Percentiles rank a stretch among this genome's conserved stretches.
These are phyloP conservation scores for Neofusicoccum umdonicola DNA, from an alignment of 2,329 filamentous ascomycete species.

Conservation along the genomic window DNA sequence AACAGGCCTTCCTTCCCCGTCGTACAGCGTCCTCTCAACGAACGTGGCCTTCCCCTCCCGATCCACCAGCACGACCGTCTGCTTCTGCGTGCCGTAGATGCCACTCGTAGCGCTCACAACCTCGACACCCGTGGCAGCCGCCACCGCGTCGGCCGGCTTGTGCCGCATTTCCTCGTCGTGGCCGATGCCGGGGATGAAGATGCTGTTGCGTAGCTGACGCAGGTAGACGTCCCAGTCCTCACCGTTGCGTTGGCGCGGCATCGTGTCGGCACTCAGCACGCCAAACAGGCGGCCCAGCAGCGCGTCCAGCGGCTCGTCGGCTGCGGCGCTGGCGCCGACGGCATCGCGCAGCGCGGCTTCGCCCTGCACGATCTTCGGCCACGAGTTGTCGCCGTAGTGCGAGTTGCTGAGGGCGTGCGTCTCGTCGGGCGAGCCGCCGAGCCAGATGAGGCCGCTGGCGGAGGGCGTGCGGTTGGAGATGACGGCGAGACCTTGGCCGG, in stretches of 20 bases:
- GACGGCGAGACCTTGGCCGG: slow-evolving; percentile 48
- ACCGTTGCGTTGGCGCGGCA: slow-evolving; percentile 50
- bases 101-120: slow-evolving; percentile 43
- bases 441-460: slow-evolving; percentile 50
- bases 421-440: slow-evolving; percentile 49
- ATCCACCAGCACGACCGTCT: slow-evolving; percentile 60
- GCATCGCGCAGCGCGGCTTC: slow-evolving; percentile 53
- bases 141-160: slow-evolving; percentile 43
- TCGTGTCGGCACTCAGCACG: slow-evolving; percentile 54
- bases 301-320: slow-evolving; percentile 44
- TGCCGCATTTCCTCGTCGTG: slow-evolving; percentile 40
- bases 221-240: slow-evolving; percentile 57
- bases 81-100: slow-evolving; percentile 64
- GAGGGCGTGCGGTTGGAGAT: slow-evolving; percentile 62
- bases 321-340: slow-evolving; percentile 45
- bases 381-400: slow-evolving; percentile 56
- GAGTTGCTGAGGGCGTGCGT: slow-evolving; percentile 63
- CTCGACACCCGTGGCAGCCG: slow-evolving; percentile 32
- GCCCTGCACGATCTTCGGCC: slow-evolving; percentile 61
- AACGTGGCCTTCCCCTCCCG: slow-evolving; percentile 57
- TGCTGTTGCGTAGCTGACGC: slow-evolving; percentile 56
- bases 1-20: slow-evolving; percentile 50
- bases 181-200: slow-evolving; percentile 59
- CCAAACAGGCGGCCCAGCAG: slow-evolving; percentile 53
- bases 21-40: slow-evolving; percentile 61